Evolutionary conservation across 768 basidiomycete genomes (phyloP).

Genomic region (Kondoa subrosea): DNA sequence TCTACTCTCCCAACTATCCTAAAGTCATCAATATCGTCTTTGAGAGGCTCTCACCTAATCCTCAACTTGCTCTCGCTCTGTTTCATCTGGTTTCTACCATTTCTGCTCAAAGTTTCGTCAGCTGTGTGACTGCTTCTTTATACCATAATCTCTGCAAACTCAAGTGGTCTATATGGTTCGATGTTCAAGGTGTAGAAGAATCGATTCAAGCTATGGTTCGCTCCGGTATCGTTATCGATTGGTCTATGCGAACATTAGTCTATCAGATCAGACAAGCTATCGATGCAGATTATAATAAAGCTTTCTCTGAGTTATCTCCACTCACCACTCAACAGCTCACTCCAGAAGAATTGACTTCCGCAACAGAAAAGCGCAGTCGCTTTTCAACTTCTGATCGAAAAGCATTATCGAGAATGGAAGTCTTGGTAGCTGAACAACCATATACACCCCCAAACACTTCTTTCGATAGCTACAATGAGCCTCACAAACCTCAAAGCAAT

Average conservation of each 20-base stretch:
- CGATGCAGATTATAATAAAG: not conserved
- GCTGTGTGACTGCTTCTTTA: not conserved
- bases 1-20: not conserved
- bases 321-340: not conserved
- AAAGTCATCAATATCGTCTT: not conserved
- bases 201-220: not conserved
- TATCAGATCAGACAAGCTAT: not conserved
- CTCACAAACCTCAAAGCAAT: not conserved
- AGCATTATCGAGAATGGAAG: not conserved
- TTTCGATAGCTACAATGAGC: not conserved
- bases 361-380: not conserved
- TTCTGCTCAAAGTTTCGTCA: not conserved
- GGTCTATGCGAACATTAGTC: not conserved
- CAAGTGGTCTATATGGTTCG: not conserved
- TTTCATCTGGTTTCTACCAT: constrained; percentile 7
- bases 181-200: constrained; percentile 5
- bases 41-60: not conserved
- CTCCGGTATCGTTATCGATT: not conserved
- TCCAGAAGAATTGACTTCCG: not conserved
- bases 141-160: not conserved
- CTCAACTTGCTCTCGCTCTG: constrained; percentile 1
- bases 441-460: not conserved
- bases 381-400: not conserved
- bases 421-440: not conserved
- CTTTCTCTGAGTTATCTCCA: not conserved